phyloP scores from a whole-genome alignment of 75 land plant species.

The Chamaecyparis obtusa region DNA sequence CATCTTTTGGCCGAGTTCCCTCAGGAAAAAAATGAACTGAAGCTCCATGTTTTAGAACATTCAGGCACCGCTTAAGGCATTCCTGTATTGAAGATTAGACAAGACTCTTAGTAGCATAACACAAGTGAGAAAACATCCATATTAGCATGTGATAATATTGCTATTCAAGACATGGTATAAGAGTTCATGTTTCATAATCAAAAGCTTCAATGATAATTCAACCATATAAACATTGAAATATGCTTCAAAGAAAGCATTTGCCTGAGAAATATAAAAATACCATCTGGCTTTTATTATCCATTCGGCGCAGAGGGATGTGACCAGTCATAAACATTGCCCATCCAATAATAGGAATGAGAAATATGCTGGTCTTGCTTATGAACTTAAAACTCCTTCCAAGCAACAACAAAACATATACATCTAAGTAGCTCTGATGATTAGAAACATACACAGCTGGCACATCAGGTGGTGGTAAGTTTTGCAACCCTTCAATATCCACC shows the following conservation, averaged over 20 bases:
- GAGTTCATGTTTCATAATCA: neutral
- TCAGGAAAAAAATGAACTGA: conserved; percentile 97
- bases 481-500: conserved; percentile 68
- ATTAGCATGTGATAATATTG: neutral
- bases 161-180: neutral
- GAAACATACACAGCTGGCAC: conserved; percentile 92
- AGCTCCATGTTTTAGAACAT: conserved; percentile 73
- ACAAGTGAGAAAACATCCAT: neutral
- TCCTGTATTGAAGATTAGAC: conserved; percentile 46
- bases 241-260: neutral
- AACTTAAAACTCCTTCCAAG: conserved; percentile 91
- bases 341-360: conserved; percentile 84
- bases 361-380: conserved; percentile 92
- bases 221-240: neutral
- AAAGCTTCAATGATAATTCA: neutral
- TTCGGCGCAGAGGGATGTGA: conserved; percentile 76
- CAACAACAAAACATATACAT: conserved; percentile 80
- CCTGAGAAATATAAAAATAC: conserved; percentile 37
- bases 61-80: conserved; percentile 72
- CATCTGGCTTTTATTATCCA: conserved; percentile 96
- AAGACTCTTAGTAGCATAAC: neutral
- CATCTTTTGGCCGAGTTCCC: conserved; percentile 93
- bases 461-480: conserved; percentile 77
- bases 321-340: conserved; percentile 98
- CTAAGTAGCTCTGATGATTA: conserved; percentile 96